phyloP scores from a whole-genome alignment of 2,329 filamentous ascomycete species.

The Fusarium armeniacum region DNA sequence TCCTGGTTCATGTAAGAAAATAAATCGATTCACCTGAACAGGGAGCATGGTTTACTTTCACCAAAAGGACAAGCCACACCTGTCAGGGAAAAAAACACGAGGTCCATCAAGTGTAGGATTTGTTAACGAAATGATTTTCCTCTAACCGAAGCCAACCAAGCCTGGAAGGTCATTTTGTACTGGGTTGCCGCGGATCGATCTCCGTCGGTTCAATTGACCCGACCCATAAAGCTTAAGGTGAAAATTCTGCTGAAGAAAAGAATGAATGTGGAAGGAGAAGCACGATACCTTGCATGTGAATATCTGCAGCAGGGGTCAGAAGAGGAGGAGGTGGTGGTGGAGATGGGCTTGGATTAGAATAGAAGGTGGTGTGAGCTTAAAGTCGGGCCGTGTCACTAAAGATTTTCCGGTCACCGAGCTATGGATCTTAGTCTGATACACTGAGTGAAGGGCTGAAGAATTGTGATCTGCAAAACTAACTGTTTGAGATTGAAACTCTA shows the following conservation, averaged over 20 bases:
- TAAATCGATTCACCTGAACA: not conserved
- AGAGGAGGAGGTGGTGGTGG: too few species aligned
- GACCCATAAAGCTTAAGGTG: not conserved
- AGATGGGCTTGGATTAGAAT: too few species aligned
- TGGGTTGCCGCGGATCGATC: constrained; percentile 1
- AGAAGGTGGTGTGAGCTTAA: not conserved
- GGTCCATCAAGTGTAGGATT: not conserved
- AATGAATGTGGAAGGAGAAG: not conserved
- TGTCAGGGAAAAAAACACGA: not conserved
- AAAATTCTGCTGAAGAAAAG: not conserved
- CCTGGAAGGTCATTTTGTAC: not conserved
- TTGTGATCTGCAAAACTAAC: not conserved
- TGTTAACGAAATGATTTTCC: not conserved
- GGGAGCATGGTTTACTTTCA: not conserved
- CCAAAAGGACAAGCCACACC: not conserved
- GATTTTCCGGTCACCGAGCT: not conserved
- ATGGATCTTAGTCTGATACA: not conserved
- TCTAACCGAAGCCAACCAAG: constrained; percentile 2
- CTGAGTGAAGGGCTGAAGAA: not conserved
- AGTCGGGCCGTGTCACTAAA: not conserved
- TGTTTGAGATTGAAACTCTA: not conserved
- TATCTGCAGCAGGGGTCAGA: not conserved
- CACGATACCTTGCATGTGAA: constrained; percentile 5
- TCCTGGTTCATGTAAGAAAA: not conserved
- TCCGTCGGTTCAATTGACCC: constrained; percentile 4